phyloP scores from a whole-genome alignment of 176 grass and related monocot species.

The Elymus sibiricus region DNA sequence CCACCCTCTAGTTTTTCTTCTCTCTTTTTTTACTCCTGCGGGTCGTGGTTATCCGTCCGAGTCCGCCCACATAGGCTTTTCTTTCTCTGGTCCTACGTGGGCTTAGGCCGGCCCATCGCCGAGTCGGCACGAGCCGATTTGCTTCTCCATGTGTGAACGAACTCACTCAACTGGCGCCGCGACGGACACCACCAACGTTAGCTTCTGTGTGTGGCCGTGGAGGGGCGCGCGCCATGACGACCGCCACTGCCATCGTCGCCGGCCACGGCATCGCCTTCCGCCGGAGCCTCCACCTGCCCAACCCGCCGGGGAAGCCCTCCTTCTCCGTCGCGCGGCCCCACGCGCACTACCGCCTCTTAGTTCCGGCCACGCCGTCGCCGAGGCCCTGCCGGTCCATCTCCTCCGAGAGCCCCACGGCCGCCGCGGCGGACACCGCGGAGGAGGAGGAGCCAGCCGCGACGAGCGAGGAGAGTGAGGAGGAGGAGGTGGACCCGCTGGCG shows the following conservation, averaged over 20 bases:
- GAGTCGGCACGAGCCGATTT: not conserved
- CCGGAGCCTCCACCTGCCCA: slow-evolving; percentile 27
- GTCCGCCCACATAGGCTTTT: not conserved
- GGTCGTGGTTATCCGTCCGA: slow-evolving; percentile 39
- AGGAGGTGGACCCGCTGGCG: slow-evolving; percentile 51
- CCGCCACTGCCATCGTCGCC: slow-evolving; percentile 46
- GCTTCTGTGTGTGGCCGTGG: slow-evolving; percentile 56
- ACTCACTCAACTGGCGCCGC: slow-evolving; percentile 5
- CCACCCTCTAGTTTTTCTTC: slow-evolving; percentile 39
- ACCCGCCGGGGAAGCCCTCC: slow-evolving; percentile 7
- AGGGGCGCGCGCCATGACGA: slow-evolving; percentile 39
- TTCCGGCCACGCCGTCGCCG: not conserved
- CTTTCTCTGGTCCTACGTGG: not conserved
- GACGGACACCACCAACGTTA: slow-evolving; percentile 38
- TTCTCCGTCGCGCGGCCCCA: slow-evolving; percentile 3
- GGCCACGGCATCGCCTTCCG: slow-evolving; percentile 28
- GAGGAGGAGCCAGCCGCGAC: slow-evolving; percentile 10
- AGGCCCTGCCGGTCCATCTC: slow-evolving; percentile 43
- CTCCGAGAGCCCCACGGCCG: slow-evolving; percentile 42
- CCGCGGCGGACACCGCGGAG: slow-evolving; percentile 35
- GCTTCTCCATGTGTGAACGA: not conserved
- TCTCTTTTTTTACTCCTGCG: not conserved
- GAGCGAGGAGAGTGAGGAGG: slow-evolving; percentile 10
- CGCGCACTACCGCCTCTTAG: slow-evolving; percentile 16
- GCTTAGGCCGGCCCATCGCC: slow-evolving; percentile 17